Evolutionary conservation across 306 rosid genomes (phyloP).

Genomic region (Adenanthera pavonina): DNA sequence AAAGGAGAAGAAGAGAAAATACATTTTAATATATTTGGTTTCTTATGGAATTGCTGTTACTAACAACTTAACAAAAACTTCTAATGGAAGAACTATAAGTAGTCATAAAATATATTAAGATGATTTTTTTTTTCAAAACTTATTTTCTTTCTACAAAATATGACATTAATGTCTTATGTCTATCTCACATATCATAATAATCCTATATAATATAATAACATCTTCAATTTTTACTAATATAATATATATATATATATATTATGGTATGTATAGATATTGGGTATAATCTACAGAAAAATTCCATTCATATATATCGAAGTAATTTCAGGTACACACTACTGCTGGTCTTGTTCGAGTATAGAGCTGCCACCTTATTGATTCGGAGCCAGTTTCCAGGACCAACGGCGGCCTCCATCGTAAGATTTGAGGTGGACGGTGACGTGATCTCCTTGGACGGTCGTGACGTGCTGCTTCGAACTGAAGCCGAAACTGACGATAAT

Average conservation of each 20-base stretch:
- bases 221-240: neutral
- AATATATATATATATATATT: too few relatives aligned
- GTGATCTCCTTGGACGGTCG: conserved; percentile 78
- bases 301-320: neutral
- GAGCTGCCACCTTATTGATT: conserved; percentile 61
- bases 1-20: too few relatives aligned
- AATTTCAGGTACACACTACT: conserved; percentile 62
- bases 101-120: too few relatives aligned
- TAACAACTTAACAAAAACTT: too few relatives aligned
- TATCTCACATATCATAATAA: neutral
- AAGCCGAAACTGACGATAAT: conserved; percentile 70
- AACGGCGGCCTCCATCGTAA: conserved; percentile 71
- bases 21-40: too few relatives aligned
- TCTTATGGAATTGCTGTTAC: too few relatives aligned
- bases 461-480: conserved; percentile 61
- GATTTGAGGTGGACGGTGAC: conserved; percentile 75
- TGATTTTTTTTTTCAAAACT: too few relatives aligned
- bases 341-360: conserved; percentile 75
- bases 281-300: neutral
- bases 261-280: too few relatives aligned
- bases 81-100: too few relatives aligned
- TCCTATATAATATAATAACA: neutral
- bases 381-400: conserved; percentile 65
- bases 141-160: too few relatives aligned
- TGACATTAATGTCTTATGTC: too few relatives aligned